phyloP scores from a whole-genome alignment of 148 eudicot species.

The Simmondsia chinensis region DNA sequence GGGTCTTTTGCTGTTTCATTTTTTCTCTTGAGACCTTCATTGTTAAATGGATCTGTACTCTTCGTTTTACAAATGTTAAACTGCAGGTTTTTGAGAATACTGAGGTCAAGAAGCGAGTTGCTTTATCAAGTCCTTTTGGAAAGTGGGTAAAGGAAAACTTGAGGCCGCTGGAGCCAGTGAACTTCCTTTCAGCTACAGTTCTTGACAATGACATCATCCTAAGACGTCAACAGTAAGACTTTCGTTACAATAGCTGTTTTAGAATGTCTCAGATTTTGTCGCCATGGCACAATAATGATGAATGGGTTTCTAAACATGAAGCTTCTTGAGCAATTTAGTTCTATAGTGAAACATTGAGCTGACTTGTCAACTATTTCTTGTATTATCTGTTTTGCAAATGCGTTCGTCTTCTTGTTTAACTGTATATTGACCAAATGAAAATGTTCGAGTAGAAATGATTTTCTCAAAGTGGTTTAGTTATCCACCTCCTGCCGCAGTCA shows the following conservation, averaged over 20 bases:
- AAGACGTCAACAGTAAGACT: slow-evolving; percentile 84
- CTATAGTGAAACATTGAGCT: too few relatives aligned
- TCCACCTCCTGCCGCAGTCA: too few relatives aligned
- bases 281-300: not conserved
- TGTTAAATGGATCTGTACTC: too few relatives aligned
- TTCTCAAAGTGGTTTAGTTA: too few relatives aligned
- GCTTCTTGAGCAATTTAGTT: too few relatives aligned
- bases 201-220: slow-evolving; percentile 78
- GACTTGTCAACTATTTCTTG: too few relatives aligned
- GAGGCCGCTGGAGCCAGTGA: slow-evolving; percentile 61
- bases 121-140: slow-evolving; percentile 76
- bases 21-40: too few relatives aligned
- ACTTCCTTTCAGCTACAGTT: slow-evolving; percentile 57
- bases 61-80: slow-evolving; percentile 3
- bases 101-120: slow-evolving; percentile 89
- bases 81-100: slow-evolving; percentile 93
- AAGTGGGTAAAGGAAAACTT: slow-evolving; percentile 79
- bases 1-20: too few relatives aligned
- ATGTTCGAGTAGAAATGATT: too few relatives aligned
- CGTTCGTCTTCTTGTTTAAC: too few relatives aligned
- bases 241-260: slow-evolving; percentile 6
- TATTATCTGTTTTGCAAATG: too few relatives aligned
- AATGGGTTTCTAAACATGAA: not conserved
- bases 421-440: too few relatives aligned
- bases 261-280: slow-evolving; percentile 3